Conservation (phyloP, 78 protist genomes). For the Isochrysis galbana region DNA sequence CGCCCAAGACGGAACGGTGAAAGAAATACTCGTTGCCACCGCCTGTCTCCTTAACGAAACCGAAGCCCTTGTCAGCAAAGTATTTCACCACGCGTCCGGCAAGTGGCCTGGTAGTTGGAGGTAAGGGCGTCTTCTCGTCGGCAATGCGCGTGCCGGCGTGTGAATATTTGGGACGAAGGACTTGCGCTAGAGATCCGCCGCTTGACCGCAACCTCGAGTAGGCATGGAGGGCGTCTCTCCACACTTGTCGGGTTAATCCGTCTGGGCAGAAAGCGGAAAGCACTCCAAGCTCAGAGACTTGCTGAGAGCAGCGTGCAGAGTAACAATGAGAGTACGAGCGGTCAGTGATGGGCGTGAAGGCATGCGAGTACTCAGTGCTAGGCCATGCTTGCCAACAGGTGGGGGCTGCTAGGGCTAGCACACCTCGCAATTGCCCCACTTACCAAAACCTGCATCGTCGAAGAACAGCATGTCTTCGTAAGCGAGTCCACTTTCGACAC, state of each 20-base stretch:
- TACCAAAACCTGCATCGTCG: conserved; percentile 5
- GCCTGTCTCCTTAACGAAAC: not conserved
- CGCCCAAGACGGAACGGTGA: not conserved
- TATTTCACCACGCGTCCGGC: not conserved
- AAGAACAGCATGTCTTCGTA: conserved; percentile 27
- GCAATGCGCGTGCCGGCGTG: not conserved
- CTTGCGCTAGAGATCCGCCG: not conserved
- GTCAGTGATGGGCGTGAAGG: no score
- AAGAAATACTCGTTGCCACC: not conserved
- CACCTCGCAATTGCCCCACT: conserved; percentile 29
- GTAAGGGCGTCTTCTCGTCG: not conserved
- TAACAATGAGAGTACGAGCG: no score
- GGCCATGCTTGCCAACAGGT: no score
- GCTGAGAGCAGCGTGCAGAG: no score
- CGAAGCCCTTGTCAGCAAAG: not conserved
- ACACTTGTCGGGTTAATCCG: not conserved
- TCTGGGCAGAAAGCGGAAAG: not conserved
- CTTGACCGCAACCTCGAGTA: not conserved
- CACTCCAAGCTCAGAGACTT: not conserved
- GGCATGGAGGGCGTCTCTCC: not conserved
- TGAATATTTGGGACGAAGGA: not conserved
- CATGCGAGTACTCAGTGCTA: no score
- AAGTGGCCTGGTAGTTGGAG: no score
- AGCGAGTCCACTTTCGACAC: not conserved
- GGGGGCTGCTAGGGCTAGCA: no score